Percentiles rank a stretch among this genome's conserved stretches.
These are phyloP conservation scores for Phyllostachys edulis DNA, from an alignment of 176 grass and related monocot species.

Conservation along the genomic window DNA sequence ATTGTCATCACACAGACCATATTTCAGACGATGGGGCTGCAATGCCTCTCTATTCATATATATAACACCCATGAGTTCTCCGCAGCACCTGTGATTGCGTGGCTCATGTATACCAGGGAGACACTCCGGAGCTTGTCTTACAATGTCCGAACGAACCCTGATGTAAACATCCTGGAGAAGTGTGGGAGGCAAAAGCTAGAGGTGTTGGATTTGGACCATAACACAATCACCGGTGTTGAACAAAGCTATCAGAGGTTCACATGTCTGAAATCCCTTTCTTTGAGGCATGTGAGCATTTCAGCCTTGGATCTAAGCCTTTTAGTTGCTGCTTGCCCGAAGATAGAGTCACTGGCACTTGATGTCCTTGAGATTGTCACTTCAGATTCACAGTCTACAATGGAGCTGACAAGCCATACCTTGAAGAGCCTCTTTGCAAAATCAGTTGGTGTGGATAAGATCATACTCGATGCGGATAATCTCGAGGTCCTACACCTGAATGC, in stretches of 20 bases:
- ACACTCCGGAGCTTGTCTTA: slow-evolving; percentile 73
- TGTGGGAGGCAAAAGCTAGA: slow-evolving; percentile 81
- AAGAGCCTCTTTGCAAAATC: slow-evolving; percentile 79
- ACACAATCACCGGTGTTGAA: slow-evolving; percentile 81
- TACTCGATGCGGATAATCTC: slow-evolving; percentile 92
- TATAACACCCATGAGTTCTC: slow-evolving; percentile 81
- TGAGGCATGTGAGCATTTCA: slow-evolving; percentile 86
- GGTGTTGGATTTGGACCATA: slow-evolving; percentile 88
- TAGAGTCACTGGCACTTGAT: slow-evolving; percentile 89
- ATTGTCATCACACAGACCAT: slow-evolving; percentile 92
- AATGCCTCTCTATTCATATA: slow-evolving; percentile 78
- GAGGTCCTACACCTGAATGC: slow-evolving; percentile 79
- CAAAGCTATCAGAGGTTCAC: slow-evolving; percentile 94
- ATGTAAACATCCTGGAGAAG: slow-evolving; percentile 88
- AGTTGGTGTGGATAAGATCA: slow-evolving; percentile 78
- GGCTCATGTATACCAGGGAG: slow-evolving; percentile 95
- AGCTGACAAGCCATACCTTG: slow-evolving; percentile 74
- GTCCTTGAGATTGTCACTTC: slow-evolving; percentile 90
- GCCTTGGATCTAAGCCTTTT: slow-evolving; percentile 82
- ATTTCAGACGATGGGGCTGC: slow-evolving; percentile 86
- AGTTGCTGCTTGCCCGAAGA: slow-evolving; percentile 75
- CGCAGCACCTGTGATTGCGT: slow-evolving; percentile 90
- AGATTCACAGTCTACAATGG: slow-evolving; percentile 73
- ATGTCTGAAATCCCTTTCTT: slow-evolving; percentile 85
- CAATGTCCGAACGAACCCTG: slow-evolving; percentile 76